Conservation (phyloP, 345 rosid genomes). For the Dimocarpus longan region DNA sequence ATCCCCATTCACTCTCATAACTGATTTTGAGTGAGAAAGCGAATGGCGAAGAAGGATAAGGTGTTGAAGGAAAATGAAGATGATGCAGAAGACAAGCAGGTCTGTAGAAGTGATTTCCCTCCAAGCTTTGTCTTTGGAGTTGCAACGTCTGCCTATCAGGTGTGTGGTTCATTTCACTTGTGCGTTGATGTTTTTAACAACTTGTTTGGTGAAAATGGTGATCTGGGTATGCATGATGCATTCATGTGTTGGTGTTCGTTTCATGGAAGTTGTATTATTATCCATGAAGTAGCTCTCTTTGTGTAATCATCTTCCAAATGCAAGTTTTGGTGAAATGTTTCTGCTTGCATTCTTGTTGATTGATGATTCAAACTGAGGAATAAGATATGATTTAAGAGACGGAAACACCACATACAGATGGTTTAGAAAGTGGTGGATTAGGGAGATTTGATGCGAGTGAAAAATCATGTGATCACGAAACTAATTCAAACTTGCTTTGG, state of each 20-base stretch:
- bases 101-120: constrained; percentile 51
- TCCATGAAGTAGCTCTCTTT: too few relatives aligned
- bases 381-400: background rate
- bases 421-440: background rate
- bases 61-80: constrained; percentile 19
- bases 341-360: background rate
- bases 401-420: background rate
- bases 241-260: background rate
- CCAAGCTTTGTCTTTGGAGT: constrained; percentile 58
- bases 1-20: too few relatives aligned
- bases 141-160: constrained; percentile 72
- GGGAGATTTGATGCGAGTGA: background rate
- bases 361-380: background rate
- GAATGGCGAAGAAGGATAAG: constrained; percentile 40
- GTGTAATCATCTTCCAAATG: too few relatives aligned
- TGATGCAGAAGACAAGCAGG: background rate
- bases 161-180: background rate
- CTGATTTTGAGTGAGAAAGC: too few relatives aligned
- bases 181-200: background rate
- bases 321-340: too few relatives aligned
- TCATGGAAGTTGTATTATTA: background rate
- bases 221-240: background rate
- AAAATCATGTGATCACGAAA: too few relatives aligned
- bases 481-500: background rate
- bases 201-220: background rate